Evolutionary conservation across 495 filamentous ascomycete genomes (phyloP).

Genomic region (Penicillium chermesinum): DNA sequence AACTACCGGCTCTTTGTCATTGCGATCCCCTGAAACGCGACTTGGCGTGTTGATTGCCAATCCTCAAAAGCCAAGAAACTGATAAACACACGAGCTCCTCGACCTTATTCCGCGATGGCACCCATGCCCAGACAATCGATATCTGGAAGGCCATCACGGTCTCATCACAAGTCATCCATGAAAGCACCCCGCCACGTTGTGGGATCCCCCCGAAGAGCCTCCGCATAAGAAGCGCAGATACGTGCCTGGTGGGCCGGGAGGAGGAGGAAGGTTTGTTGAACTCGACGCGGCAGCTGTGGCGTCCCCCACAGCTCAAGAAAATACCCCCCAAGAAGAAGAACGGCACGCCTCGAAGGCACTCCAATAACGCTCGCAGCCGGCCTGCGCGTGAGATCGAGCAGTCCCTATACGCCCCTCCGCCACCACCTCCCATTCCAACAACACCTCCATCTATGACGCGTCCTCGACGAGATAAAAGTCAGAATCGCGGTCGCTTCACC

Average conservation of each 20-base stretch:
- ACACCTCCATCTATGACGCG: constrained; percentile 44
- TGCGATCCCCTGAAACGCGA: constrained; percentile 13
- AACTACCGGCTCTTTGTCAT: background rate
- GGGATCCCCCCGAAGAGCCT: constrained; percentile 39
- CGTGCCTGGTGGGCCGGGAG: constrained; percentile 74
- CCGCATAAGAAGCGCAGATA: constrained; percentile 57
- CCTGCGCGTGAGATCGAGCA: constrained; percentile 24
- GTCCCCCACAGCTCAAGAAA: constrained; percentile 29
- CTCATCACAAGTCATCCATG: constrained; percentile 28
- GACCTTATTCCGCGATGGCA: constrained; percentile 18
- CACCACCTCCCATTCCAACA: constrained; percentile 33
- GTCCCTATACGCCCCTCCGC: constrained; percentile 27
- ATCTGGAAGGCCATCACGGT: constrained; percentile 30
- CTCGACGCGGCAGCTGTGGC: constrained; percentile 58
- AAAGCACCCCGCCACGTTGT: constrained; percentile 32
- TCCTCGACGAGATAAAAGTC: constrained; percentile 47
- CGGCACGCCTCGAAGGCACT: constrained; percentile 18
- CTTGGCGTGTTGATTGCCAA: constrained; percentile 22
- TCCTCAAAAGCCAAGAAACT: constrained; percentile 8
- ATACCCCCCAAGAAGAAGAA: constrained; percentile 17
- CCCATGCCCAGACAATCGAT: constrained; percentile 22
- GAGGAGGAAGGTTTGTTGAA: constrained; percentile 71
- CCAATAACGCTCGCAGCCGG: constrained; percentile 26
- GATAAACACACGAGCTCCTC: constrained; percentile 11
- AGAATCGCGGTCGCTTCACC: constrained; percentile 54